Base-by-base conservation (phyloP, 345 rosid species). In the Crucihimalaya himalaica region DNA sequence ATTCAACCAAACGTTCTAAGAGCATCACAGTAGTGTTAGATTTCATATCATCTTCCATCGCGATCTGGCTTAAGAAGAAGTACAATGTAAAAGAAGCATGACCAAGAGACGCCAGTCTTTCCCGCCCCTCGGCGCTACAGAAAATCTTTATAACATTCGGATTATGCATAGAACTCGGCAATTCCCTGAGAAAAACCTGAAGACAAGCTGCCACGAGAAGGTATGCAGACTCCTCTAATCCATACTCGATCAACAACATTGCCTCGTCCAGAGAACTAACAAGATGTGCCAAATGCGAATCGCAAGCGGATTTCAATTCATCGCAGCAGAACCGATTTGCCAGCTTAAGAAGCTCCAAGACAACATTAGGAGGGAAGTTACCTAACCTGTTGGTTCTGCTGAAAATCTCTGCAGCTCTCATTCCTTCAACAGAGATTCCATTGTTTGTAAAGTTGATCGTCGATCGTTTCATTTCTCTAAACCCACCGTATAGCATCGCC, bases 21-120 rank as follows among this genome's bases (percentile, higher is more conserved):
- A 94, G 87, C 97, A 89, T 94, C 61, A 91, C 93, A 0, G 97
- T 91, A 0, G 87, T 84, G 80, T 91, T 94, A 21, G 95, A 92
- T 80, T 84, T 94, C 87, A 87, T 81, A 59, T 94, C 97, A 18
- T 84, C 87, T 66, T 94, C 98, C 85, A 94, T 84, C 0, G 87
- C 84, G 43, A 87, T 81, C 78, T 89, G 97, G 78, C 98, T 87
- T 59, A 94, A 76, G 75, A 94, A 90, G 71, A 77, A 84, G 73
- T 94, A 94, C 23, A 94, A 65, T 20, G 85, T 12, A 71, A 94
- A 94, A 1, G 98, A 89, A 25, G 90, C 82, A n/a, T 94, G 97
- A 48, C 97, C 97, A 42, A 70, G 85, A 29, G 78, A 34, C 6
- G 85, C 87, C 74, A 94, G 70, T 55, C 85, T 84, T 76, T 87